Percentiles rank a stretch among this genome's conserved stretches.
phyloP scores from a whole-genome alignment of 345 rosid species.

The Salix dunnii region DNA sequence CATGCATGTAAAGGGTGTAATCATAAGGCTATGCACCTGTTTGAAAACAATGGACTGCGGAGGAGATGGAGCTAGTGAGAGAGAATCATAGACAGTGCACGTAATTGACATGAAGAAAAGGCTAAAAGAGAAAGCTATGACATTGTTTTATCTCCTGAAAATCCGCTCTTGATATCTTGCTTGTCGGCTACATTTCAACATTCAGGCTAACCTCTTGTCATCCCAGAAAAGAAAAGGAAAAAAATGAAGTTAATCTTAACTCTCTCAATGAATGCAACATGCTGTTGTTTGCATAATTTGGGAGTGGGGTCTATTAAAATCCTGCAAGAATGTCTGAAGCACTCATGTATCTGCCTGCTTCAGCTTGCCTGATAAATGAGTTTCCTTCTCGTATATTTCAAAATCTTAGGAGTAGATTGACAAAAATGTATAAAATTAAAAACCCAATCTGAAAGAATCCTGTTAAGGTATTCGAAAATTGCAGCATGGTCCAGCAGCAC shows the following conservation, averaged over 20 bases:
- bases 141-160: constrained; percentile 23
- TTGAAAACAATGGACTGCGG: background rate
- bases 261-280: background rate
- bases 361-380: no score
- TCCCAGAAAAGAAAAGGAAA: background rate
- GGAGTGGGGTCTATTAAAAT: background rate
- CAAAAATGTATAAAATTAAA: no score
- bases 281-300: background rate
- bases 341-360: no score
- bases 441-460: no score
- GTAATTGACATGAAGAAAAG: constrained; percentile 21
- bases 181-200: constrained; percentile 34
- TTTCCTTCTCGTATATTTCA: no score
- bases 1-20: background rate
- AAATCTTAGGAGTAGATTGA: no score
- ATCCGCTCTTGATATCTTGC: constrained; percentile 40
- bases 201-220: background rate
- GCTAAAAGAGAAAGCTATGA: constrained; percentile 2
- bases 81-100: constrained; percentile 19
- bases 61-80: background rate
- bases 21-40: no score
- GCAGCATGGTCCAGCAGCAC: background rate
- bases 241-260: background rate
- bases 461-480: no score
- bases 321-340: background rate